A percentile compares a stretch with the other conserved stretches of the same genome.
Evolutionary conservation across 2,329 filamentous ascomycete species (phyloP).

Genomic region (Sphaceloma murrayae): DNA sequence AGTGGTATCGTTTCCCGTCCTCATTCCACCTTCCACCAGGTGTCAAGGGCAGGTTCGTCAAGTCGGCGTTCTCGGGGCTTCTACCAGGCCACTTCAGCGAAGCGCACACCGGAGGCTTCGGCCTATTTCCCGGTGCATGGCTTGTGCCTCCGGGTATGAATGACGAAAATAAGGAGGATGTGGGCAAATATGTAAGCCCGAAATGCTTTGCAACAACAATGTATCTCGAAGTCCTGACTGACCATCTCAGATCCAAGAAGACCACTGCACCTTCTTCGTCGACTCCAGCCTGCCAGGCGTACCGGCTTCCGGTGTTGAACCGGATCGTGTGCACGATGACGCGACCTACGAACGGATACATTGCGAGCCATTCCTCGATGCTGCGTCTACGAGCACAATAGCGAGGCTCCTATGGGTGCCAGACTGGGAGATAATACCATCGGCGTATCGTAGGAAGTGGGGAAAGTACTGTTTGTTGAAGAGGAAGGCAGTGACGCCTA

Average conservation of each 20-base stretch:
- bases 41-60: slow-evolving; percentile 80
- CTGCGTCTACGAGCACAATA: slow-evolving; percentile 60
- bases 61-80: slow-evolving; percentile 79
- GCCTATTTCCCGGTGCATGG: slow-evolving; percentile 76
- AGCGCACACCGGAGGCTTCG: slow-evolving; percentile 54
- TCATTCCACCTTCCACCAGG: slow-evolving; percentile 81
- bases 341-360: slow-evolving; percentile 68
- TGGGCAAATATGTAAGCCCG: slow-evolving; percentile 65
- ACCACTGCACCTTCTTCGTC: slow-evolving; percentile 70
- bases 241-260: slow-evolving; percentile 50
- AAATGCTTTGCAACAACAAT: background rate
- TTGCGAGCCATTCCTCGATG: slow-evolving; percentile 74
- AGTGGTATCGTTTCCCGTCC: slow-evolving; percentile 96
- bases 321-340: slow-evolving; percentile 64
- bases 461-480: slow-evolving; percentile 74
- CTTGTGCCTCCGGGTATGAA: slow-evolving; percentile 78
- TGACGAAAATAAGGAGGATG: slow-evolving; percentile 78
- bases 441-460: slow-evolving; percentile 65
- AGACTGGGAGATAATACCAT: slow-evolving; percentile 57
- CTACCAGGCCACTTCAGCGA: slow-evolving; percentile 85
- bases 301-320: slow-evolving; percentile 58
- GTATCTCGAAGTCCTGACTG: slow-evolving; percentile 13
- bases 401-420: slow-evolving; percentile 78
- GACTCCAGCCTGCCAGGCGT: slow-evolving; percentile 69
- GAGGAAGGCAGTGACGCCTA: background rate